Conservation (phyloP, 805 yeast genomes). For the Ogataea degrootiae region DNA sequence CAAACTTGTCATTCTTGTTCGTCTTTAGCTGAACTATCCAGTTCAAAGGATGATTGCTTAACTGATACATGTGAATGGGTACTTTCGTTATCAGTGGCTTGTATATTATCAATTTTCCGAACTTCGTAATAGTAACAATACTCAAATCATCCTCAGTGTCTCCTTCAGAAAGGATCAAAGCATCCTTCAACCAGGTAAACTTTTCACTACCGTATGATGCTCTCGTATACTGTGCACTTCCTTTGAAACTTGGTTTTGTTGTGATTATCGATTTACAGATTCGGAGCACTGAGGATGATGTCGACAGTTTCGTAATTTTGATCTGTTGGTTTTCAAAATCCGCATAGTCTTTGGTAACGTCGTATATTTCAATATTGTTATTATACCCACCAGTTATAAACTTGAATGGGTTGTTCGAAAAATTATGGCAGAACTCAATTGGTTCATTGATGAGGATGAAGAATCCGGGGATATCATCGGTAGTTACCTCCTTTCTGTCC, state of each 20-base stretch:
- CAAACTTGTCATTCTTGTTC: background rate
- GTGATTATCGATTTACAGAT: slow-evolving; percentile 17
- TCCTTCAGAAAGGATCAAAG: slow-evolving; percentile 10
- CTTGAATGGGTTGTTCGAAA: slow-evolving; percentile 12
- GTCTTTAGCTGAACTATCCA: slow-evolving; percentile 3
- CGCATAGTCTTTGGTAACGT: slow-evolving; percentile 11
- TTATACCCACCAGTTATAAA: slow-evolving; percentile 20
- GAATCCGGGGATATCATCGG: slow-evolving; percentile 7
- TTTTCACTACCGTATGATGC: slow-evolving; percentile 11
- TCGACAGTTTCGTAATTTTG: background rate
- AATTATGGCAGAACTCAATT: slow-evolving; percentile 15
- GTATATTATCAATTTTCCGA: slow-evolving; percentile 23
- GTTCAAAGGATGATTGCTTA: slow-evolving; percentile 23
- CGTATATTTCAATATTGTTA: slow-evolving; percentile 19
- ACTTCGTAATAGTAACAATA: slow-evolving; percentile 19
- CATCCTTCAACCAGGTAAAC: slow-evolving; percentile 26
- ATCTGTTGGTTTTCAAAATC: slow-evolving; percentile 6
- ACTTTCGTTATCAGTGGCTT: slow-evolving; percentile 21
- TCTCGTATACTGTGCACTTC: slow-evolving; percentile 2
- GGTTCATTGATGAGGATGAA: slow-evolving; percentile 19
- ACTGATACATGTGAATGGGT: slow-evolving; percentile 16
- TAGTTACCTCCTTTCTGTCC: slow-evolving; percentile 3
- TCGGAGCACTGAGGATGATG: slow-evolving; percentile 7
- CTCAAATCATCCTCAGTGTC: slow-evolving; percentile 9
- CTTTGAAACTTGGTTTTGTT: slow-evolving; percentile 20